Evolutionary conservation across 176 grass and related monocot species (phyloP), one percentile per base, ranked within the genome.

Genomic region (Avena insularis): DNA sequence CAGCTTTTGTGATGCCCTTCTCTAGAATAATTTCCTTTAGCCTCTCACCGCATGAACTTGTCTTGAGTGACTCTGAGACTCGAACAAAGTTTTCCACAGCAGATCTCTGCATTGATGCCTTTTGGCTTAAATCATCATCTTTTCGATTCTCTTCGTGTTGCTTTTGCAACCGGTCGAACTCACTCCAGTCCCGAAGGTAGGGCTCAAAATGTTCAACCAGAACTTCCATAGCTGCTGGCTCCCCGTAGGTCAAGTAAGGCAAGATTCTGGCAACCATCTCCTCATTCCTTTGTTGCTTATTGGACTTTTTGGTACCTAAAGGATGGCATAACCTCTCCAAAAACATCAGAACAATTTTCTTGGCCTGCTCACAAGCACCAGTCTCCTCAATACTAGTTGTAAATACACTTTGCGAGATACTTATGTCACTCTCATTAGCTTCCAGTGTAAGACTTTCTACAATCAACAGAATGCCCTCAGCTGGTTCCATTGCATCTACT

Each of bases 221-320:
- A 84, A 92, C 92, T 91, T 96, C 93, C 96, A 98, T 96, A 79
- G 96, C 96, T 76, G 90, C 84, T 17, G 92, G 88, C 62, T 98
- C 93, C 35, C 96, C 96, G 67, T 98, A 98, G 36, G 96, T 96
- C 93, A 98, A 91, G 77, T 98, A 96, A 72, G 96, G 96, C 76
- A 98, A 81, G 75, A 98, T 98, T 89, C 96, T 98, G 48, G 96
- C 93, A 48, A 98, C 96, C 96, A 98, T 98, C 83, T 98, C 96
- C 87, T 98, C 92, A 88, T 98, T 96, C 67, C 96, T 90, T 85
- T 94, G 96, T 87, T 98, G 93, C 87, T 98, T 98, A 74, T 84
- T 96, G 79, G 96, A 98, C 83, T 93, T 98, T 89, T 96, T 98
- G 75, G 78, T 82, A 86, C 87, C 91, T 57, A 90, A 48, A 63